Base-by-base conservation (phyloP, 2,329 filamentous ascomycete species). In the Cercospora brassicicola region DNA sequence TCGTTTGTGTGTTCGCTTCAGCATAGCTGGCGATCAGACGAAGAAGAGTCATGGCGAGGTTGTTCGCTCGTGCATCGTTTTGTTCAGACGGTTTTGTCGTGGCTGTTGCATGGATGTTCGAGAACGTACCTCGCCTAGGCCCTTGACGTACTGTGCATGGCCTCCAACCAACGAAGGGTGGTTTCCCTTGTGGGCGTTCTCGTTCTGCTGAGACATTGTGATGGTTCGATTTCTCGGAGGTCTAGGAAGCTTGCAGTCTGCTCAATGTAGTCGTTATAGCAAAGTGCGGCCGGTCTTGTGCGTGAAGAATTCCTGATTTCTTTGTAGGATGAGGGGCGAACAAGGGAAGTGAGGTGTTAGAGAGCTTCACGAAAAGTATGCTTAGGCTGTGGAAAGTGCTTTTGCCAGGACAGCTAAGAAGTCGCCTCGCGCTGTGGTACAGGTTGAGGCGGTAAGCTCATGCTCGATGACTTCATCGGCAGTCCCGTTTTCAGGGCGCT, bases 131-230 rank as follows among this genome's bases (percentile, higher is more conserved):
- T 90, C 88, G 65, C 87, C 85, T 6, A 87, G 87, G 62, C 89
- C 90, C 75, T 91, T 91, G 74, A 87, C 84, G 74, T 90, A 92
- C 75, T 91, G 87, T 33, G 84, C 88, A 76, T 91, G 90, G 51
- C 86, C 84, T 67, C 84, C 82, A 53, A 91, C 75, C 71, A 92
- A 87, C 55, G 88, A 84, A 20, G 89, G 86, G 68, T 87, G 81
- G 68, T 83, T 72, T 57, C 75, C 65, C 69, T 80, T 68, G 31
- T 79, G 66, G 31, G 62, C 57, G 53, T 67, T 64, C n/a, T 36
- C 55, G 31, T 36, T 59, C 30, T 59, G 55, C 62, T 66, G 65
- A 53, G 68, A 59, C 55, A 64, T 64, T 62, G 45, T 20, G 18
- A 18, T 20, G 23, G 5, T 59, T 31, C 8, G 15, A 59, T 8